These are phyloP conservation scores for Arthrobotrys iridis DNA, from an alignment of 2,329 filamentous ascomycete genomes.

Conservation along the genomic window DNA sequence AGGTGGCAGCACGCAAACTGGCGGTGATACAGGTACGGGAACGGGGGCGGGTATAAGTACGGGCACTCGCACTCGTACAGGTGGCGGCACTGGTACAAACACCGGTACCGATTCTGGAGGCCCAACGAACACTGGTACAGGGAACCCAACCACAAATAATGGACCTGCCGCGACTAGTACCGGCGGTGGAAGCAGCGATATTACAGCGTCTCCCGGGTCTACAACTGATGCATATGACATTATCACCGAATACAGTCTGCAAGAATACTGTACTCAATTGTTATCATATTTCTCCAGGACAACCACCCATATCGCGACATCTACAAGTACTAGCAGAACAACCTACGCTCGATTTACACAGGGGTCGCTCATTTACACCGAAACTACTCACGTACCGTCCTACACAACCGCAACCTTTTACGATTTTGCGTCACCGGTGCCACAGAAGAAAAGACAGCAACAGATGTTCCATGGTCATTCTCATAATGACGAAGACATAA, in stretches of 20 bases:
- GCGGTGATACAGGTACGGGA: neutral
- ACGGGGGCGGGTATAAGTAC: neutral
- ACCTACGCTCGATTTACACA: too few species aligned
- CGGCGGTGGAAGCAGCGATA: too few species aligned
- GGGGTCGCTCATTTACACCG: too few species aligned
- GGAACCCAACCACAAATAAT: neutral
- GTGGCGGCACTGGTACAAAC: neutral
- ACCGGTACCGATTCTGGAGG: neutral
- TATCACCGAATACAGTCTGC: neutral
- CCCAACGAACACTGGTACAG: neutral
- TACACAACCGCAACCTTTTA: neutral
- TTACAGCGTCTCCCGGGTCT: too few species aligned
- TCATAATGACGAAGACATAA: neutral
- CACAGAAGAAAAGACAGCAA: too few species aligned
- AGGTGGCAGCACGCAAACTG: neutral
- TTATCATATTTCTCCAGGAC: neutral
- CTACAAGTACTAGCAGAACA: too few species aligned
- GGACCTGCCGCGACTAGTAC: too few species aligned
- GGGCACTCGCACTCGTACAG: neutral
- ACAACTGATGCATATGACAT: conserved; percentile 17
- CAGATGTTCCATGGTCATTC: neutral
- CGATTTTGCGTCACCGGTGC: too few species aligned
- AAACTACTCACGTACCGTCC: neutral
- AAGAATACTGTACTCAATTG: conserved; percentile 9
- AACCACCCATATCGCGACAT: neutral